Conservation (phyloP, 345 rosid genomes). For the Salix arbutifolia region DNA sequence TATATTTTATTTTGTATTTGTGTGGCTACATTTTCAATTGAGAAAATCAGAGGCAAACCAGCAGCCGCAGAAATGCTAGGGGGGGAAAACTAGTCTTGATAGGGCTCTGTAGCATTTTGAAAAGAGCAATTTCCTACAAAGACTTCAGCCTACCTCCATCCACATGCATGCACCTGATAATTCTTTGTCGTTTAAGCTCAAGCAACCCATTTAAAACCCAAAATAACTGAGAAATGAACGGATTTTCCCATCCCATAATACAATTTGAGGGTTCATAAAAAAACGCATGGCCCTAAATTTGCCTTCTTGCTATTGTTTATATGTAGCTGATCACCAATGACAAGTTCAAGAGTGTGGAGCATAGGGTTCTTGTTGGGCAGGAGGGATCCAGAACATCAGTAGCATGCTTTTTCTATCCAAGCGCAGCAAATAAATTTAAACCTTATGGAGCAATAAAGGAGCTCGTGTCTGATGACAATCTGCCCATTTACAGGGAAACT, state of each 20-base stretch:
- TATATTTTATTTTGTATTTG: too few species aligned
- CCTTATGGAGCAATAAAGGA: slow-evolving; percentile 36
- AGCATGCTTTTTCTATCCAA: slow-evolving; percentile 42
- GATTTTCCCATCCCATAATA: neutral
- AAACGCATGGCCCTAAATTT: neutral
- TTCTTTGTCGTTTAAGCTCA: neutral
- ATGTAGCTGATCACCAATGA: slow-evolving; percentile 29
- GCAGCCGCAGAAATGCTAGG: too few species aligned
- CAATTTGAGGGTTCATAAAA: neutral
- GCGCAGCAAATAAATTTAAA: slow-evolving; percentile 23
- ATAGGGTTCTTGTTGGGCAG: slow-evolving; percentile 29
- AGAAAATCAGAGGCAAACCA: neutral
- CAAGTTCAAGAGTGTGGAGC: slow-evolving; percentile 39
- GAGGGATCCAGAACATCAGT: slow-evolving; percentile 25
- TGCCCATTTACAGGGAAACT: slow-evolving; percentile 37
- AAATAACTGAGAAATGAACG: neutral
- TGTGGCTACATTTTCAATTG: neutral
- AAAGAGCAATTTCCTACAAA: neutral
- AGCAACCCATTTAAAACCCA: neutral
- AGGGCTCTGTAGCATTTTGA: neutral
- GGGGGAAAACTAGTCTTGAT: neutral
- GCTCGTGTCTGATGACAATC: slow-evolving; percentile 29
- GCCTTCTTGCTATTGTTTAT: neutral
- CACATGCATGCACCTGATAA: neutral
- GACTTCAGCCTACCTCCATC: neutral